Percentiles rank a stretch among this genome's conserved stretches.
Conservation (phyloP, 768 basidiomycete genomes). For the Galerina sulciceps region DNA sequence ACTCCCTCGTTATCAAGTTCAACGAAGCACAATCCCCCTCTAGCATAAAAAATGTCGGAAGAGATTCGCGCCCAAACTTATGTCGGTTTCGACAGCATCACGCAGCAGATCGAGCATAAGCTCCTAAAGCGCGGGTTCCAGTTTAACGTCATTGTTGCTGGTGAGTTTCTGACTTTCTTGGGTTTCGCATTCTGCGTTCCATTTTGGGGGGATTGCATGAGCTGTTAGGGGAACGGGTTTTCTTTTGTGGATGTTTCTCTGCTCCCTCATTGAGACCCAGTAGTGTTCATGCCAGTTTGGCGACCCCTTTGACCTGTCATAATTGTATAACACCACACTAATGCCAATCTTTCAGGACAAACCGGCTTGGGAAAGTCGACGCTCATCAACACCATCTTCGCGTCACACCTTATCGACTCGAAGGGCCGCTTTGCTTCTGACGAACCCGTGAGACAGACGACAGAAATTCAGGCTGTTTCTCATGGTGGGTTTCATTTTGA, state of each 20-base stretch:
- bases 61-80: constrained; percentile 93
- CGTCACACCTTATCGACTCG: constrained; percentile 96
- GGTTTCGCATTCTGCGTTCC: not conserved
- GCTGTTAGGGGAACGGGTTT: no score
- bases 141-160: constrained; percentile 98
- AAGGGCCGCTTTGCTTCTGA: constrained; percentile 91
- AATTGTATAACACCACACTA: not conserved
- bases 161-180: constrained; percentile 49
- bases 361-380: constrained; percentile 99
- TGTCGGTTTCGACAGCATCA: constrained; percentile 98
- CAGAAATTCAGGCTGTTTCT: constrained; percentile 93
- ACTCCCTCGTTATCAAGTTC: no score
- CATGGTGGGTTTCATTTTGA: constrained; percentile 68
- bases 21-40: not conserved
- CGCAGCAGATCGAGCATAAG: constrained; percentile 98
- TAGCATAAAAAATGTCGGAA: constrained; percentile 29
- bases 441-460: constrained; percentile 92
- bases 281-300: not conserved
- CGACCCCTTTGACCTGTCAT: not conserved
- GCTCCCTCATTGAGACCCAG: no score
- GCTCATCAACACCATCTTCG: constrained; percentile 98
- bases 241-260: no score
- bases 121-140: constrained; percentile 98
- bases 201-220: not conserved
- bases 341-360: constrained; percentile 64